Evolutionary conservation across 208 protist species (phyloP).

Genomic region (Trypanosoma platydactyli): DNA sequence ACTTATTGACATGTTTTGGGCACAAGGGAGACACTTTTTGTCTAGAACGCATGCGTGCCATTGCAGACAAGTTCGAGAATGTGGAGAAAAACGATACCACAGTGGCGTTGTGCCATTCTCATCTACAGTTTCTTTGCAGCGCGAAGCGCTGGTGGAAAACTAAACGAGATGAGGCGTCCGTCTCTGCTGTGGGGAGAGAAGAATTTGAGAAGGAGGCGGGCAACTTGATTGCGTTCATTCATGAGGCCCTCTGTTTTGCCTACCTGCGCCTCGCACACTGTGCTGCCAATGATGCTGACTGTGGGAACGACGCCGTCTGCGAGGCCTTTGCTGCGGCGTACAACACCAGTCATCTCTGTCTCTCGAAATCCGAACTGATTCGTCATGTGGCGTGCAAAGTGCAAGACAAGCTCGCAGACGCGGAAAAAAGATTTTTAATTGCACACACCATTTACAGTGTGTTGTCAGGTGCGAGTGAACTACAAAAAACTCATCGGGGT

Average conservation of each 20-base stretch:
- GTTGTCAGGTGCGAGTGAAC: not conserved
- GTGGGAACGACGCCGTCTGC: not conserved
- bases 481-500: not conserved
- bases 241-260: slow-evolving; percentile 1
- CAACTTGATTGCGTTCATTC: not conserved
- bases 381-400: not conserved
- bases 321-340: slow-evolving; percentile 13
- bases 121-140: slow-evolving; percentile 6
- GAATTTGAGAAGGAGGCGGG: not conserved
- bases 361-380: slow-evolving; percentile 8
- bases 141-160: slow-evolving; percentile 3
- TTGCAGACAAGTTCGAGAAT: not conserved
- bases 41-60: not conserved
- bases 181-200: not conserved
- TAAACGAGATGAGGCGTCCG: not conserved
- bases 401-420: not conserved
- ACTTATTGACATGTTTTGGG: slow-evolving; percentile 12
- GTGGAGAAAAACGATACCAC: not conserved
- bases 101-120: not conserved
- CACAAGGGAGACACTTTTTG: not conserved
- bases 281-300: not conserved
- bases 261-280: slow-evolving; percentile 6
- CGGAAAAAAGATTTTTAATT: slow-evolving; percentile 14
- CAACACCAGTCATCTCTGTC: slow-evolving; percentile 11
- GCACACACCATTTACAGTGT: slow-evolving; percentile 20